Conservation (phyloP, 441 rosid species). For the Geranium incanum region DNA sequence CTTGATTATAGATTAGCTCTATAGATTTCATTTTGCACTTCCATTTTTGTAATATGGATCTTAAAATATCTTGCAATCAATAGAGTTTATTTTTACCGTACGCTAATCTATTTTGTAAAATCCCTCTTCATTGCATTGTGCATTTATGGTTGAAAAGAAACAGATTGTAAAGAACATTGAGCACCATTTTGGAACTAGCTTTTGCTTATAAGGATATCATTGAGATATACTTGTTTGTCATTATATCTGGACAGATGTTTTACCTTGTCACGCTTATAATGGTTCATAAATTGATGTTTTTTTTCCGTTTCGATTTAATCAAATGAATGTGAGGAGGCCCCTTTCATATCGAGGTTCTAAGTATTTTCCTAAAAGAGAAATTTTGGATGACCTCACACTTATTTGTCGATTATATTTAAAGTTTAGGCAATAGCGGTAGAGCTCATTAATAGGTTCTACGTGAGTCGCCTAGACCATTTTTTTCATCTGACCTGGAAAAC, state of each 20-base stretch:
- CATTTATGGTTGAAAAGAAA: neutral
- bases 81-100: neutral
- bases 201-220: neutral
- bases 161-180: neutral
- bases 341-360: neutral
- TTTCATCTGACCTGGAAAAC: too few species aligned
- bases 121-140: neutral
- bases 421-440: neutral
- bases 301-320: neutral
- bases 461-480: neutral
- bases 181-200: neutral
- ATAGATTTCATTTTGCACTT: neutral
- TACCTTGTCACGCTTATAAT: neutral
- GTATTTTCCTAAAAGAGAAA: neutral
- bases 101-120: neutral
- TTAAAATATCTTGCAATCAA: neutral
- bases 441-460: slow-evolving; percentile 2
- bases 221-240: slow-evolving; percentile 6
- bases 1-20: neutral
- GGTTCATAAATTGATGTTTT: neutral
- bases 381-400: neutral
- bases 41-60: neutral
- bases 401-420: neutral
- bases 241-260: neutral
- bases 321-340: neutral